Conservation (phyloP, 441 rosid genomes). For the Pelargonium cotyledonis region DNA sequence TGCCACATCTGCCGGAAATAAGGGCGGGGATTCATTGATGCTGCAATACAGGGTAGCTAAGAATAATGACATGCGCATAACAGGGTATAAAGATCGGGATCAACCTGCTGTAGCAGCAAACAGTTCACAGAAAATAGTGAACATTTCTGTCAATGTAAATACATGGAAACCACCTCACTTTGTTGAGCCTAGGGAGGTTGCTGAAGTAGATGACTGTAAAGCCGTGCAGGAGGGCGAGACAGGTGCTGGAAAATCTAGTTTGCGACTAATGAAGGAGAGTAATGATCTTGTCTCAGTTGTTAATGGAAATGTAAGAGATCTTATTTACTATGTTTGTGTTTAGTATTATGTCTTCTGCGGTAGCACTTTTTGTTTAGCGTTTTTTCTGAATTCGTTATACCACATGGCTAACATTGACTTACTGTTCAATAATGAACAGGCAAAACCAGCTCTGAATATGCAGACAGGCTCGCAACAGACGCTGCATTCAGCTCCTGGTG, state of each 20-base stretch:
- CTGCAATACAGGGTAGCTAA: slow-evolving; percentile 33
- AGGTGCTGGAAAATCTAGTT: slow-evolving; percentile 29
- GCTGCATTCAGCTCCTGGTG: slow-evolving; percentile 47
- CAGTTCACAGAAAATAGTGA: slow-evolving; percentile 33
- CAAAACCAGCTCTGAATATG: slow-evolving; percentile 27
- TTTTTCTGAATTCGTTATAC: slow-evolving; percentile 5
- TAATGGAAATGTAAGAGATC: slow-evolving; percentile 62
- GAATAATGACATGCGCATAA: slow-evolving; percentile 25
- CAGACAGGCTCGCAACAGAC: slow-evolving; percentile 35
- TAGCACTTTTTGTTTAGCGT: slow-evolving; percentile 1
- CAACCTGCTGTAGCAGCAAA: slow-evolving; percentile 33
- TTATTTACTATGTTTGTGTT: background rate
- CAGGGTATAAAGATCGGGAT: slow-evolving; percentile 28
- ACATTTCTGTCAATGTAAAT: slow-evolving; percentile 40
- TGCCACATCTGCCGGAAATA: slow-evolving; percentile 35
- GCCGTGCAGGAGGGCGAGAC: slow-evolving; percentile 31
- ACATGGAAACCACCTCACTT: slow-evolving; percentile 41
- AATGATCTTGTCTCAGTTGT: slow-evolving; percentile 26
- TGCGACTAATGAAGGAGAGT: slow-evolving; percentile 36
- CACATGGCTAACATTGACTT: slow-evolving; percentile 19
- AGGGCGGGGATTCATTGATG: slow-evolving; percentile 32
- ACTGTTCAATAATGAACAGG: slow-evolving; percentile 34
- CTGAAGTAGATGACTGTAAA: slow-evolving; percentile 35
- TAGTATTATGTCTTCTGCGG: slow-evolving; percentile 10
- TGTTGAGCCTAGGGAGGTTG: slow-evolving; percentile 36